phyloP scores from a whole-genome alignment of 2,329 filamentous ascomycete genomes.

The Pseudocercospora fuligena region DNA sequence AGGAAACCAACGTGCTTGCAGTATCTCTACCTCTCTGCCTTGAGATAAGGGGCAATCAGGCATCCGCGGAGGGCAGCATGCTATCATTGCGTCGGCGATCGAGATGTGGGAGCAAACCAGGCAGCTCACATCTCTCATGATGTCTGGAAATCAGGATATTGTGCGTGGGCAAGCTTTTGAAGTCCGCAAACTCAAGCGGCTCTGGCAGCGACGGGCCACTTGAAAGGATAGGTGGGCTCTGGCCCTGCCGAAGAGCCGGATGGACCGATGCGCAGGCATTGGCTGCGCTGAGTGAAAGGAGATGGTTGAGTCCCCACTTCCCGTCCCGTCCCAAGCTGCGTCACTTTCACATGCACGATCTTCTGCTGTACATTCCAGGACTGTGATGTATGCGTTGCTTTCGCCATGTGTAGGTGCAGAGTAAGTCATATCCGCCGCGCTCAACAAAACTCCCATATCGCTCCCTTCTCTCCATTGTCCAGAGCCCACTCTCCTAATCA shows the following conservation, averaged over 20 bases:
- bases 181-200: background rate
- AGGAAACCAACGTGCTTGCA: background rate
- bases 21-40: slow-evolving; percentile 2
- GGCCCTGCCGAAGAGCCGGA: background rate
- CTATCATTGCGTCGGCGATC: slow-evolving; percentile 1
- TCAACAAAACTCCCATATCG: background rate
- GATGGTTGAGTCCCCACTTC: background rate
- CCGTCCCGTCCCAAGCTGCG: background rate
- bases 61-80: background rate
- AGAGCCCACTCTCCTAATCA: background rate
- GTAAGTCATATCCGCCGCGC: background rate
- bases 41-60: background rate
- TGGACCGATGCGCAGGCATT: background rate
- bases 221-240: background rate
- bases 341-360: background rate
- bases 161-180: slow-evolving; percentile 5
- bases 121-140: background rate
- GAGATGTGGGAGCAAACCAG: background rate
- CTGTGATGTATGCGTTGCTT: background rate
- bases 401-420: background rate
- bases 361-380: background rate
- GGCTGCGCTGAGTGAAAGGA: background rate
- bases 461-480: background rate
- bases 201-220: background rate
- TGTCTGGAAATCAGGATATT: background rate